Evolutionary conservation across 176 grass and related monocot species (phyloP).

Genomic region (Tillandsia leiboldiana): DNA sequence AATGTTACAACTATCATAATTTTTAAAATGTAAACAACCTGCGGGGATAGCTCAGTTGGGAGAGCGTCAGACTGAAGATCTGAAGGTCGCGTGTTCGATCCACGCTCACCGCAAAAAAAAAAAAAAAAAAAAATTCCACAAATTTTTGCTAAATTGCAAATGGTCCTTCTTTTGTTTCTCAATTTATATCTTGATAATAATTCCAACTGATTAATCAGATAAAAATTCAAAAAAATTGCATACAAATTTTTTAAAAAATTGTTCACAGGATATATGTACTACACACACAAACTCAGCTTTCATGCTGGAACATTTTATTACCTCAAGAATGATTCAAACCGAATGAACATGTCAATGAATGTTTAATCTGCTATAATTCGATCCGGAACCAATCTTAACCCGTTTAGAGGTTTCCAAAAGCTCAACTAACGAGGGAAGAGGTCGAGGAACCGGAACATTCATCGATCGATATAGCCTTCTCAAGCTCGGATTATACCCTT

Average conservation of each 20-base stretch:
- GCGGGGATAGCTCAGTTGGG: conserved; percentile 97
- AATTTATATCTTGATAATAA: no score
- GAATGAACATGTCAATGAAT: not conserved
- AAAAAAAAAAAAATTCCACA: no score
- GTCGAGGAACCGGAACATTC: conserved; percentile 68
- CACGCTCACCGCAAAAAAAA: not conserved
- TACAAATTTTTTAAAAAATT: no score
- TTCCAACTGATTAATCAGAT: no score
- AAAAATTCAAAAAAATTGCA: no score
- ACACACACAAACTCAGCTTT: not conserved
- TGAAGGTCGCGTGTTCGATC: conserved; percentile 88
- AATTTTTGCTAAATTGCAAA: no score
- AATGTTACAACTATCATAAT: no score
- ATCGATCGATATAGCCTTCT: conserved; percentile 77
- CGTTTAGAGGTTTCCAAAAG: conserved; percentile 60
- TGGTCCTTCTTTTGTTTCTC: no score
- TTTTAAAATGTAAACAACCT: no score
- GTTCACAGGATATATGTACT: not conserved
- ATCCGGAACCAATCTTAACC: conserved; percentile 29
- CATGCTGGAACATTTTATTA: not conserved
- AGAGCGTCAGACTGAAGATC: conserved; percentile 96
- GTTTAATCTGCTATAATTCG: conserved; percentile 26
- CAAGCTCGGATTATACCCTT: conserved; percentile 62
- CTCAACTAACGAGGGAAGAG: conserved; percentile 55
- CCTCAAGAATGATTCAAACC: not conserved